Base-by-base conservation (phyloP, 345 rosid genomes). In the Brassica incana region DNA sequence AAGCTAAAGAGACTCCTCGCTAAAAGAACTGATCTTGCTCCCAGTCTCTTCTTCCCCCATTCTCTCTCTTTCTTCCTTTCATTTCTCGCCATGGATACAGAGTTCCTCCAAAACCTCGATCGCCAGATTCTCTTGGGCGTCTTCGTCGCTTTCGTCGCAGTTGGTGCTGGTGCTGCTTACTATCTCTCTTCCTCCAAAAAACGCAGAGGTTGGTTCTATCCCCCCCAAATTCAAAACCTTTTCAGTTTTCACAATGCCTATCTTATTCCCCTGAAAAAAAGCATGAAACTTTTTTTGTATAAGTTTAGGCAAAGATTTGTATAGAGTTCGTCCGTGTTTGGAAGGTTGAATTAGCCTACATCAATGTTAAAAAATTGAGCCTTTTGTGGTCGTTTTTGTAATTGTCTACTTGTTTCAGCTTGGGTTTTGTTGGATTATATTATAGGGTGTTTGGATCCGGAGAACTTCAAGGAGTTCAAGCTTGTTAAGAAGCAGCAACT, bases 381-480 rank as follows among this genome's bases (percentile, higher is more conserved):
- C 11, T 56, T 67, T 38, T 14, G 48, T 36, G n/a, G 15, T 1
- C 6, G 1, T 27, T 48, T 38, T 2, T 63, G 14, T 33, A 20
- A 25, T 2, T 75, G 12, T 16, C 36, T 70, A 2, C 10, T 70
- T 11, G 1, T 27, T 69, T 25, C 70, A 60, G 52, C 7, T 45
- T 65, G 61, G 61, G 16, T 20, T 18, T 56, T 8, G 18, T 20
- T 76, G 59, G 83, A 33, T 67, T 38, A 12, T 50, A 50, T 40
- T 40, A 40, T 45, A 95, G 99, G 89, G 58, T 85, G 88, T 82
- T 84, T 95, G 66, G 94, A 95, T 87, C 95, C 99, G 30, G 95
- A 92, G 76, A 91, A 90, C 45, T 95, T 89, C 84, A 95, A 85
- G 89, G 88, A 90, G 59, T 95, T 95, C 78, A 95, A 95, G 85